Evolutionary conservation across 2,329 filamentous ascomycete genomes (phyloP), one percentile per base, ranked within the genome.

Genomic region (Cercospora nicotianae): DNA sequence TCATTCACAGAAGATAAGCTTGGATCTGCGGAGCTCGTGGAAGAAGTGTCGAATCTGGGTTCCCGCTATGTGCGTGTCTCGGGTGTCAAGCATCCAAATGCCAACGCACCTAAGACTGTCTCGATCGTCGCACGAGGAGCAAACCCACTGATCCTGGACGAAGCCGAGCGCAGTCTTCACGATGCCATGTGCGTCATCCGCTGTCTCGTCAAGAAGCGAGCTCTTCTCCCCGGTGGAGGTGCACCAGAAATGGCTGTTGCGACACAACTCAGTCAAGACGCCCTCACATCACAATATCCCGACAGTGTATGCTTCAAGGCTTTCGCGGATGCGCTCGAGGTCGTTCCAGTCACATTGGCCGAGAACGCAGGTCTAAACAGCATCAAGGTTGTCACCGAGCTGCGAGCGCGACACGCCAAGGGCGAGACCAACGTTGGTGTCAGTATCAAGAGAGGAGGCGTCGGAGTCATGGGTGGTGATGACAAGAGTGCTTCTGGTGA

Each of bases 281-380:
- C 94, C 8, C 91, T 94, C 73, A 89, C 90, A 75, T 85, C 97
- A 69, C 90, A 90, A 0, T 96, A 96, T 69, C 97, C 95, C 5
- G 95, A 99, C 81, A 89, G 93, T 45, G 97, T 98, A 78, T 99
- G 95, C 87, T 99, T 93, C 92, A 98, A 97, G 84, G 94, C 94
- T 0, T 99, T 99, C 78, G 95, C 96, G 1, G 94, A 99, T 72
- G 95, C 95, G 7, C 91, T 99, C 84, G 95, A 99, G 83, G 92
- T 99, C 51, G 92, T 99, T 64, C 95, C 96, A 13, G 97, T 94
- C 36, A 99, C 95, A 1, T 85, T 99, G 74, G 96, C 95, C 0
- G 95, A 99, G 83, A 99, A 99, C 76, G 95, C 95, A 0, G 95
- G 95, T 60, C 85, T 99, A 71, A 99, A 99, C 86, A 94, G 92